Percentiles rank a stretch among this genome's conserved stretches.
These are phyloP conservation scores for Nigrospora oryzae DNA, from an alignment of 2,329 filamentous ascomycete species.

Conservation along the genomic window DNA sequence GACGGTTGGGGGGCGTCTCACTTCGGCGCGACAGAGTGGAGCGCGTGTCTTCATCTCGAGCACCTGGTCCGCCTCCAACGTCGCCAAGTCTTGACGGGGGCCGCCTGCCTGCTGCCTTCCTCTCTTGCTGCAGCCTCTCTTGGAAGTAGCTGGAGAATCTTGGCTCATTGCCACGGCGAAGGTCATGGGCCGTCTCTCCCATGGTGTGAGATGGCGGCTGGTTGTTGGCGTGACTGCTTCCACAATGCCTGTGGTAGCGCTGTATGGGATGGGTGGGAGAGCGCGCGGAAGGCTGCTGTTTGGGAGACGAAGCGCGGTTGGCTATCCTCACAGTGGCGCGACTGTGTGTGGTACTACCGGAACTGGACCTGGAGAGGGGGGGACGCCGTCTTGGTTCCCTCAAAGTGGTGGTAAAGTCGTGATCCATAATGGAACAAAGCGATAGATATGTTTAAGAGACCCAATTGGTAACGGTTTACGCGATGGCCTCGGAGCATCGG, in stretches of 20 bases:
- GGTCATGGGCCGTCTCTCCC: conserved; percentile 31
- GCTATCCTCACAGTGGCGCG: too few relatives aligned
- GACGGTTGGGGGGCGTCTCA: conserved; percentile 22
- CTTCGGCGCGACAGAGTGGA: conserved; percentile 28
- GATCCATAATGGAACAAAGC: too few relatives aligned
- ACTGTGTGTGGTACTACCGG: too few relatives aligned
- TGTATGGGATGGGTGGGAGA: too few relatives aligned
- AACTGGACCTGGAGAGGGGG: too few relatives aligned
- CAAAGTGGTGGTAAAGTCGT: too few relatives aligned
- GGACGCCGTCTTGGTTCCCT: too few relatives aligned
- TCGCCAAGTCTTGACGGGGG: conserved; percentile 24
- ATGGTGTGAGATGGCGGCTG: conserved; percentile 31
- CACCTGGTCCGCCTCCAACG: background rate
- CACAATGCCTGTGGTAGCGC: conserved; percentile 28
- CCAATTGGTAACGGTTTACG: too few relatives aligned
- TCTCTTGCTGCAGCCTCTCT: conserved; percentile 44
- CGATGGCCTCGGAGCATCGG: too few relatives aligned
- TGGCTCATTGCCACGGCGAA: conserved; percentile 21
- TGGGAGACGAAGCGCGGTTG: too few relatives aligned
- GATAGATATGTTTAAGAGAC: too few relatives aligned
- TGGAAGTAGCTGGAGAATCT: conserved; percentile 44
- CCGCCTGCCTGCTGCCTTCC: conserved; percentile 39
- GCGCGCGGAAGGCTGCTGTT: too few relatives aligned
- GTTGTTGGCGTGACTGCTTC: conserved; percentile 20
- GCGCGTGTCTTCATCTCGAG: conserved; percentile 11